Base-by-base conservation (phyloP, 2,329 filamentous ascomycete species). In the Eurotiales sp. region DNA sequence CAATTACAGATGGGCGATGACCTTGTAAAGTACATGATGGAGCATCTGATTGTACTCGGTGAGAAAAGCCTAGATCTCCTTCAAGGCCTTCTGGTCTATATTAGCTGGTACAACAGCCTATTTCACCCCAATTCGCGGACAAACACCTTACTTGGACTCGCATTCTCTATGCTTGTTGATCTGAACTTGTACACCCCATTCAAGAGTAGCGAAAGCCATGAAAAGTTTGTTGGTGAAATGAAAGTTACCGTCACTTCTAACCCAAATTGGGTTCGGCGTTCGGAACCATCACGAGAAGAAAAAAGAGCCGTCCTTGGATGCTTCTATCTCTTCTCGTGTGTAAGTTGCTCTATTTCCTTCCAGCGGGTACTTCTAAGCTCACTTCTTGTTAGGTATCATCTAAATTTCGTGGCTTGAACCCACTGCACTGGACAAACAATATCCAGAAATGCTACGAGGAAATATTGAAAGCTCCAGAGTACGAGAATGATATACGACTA, bases 301-400 rank as follows among this genome's bases (percentile, higher is more conserved):
- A 25, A 37, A 42, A 43, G 46, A 43, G 46, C 46, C 42, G 46
- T 50, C 7, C 46, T 50, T 8, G 46, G 46, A 36, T 50, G 46
- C 37, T 50, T 50, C 37, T 50, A 43, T 50, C 46, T 47, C 32
- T 47, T 47, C 34, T 47, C 45, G 39, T 25, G 45, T 39, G 45
- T 47, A 39, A 19, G 32, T 27, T 5, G 39, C 21, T 37, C 14
- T 39, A 3, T 7, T 37, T n/a, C 23, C n/a, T 19, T 6, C 12
- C 45, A 29, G 8, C 7, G 22, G 32, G 19, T 21, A 47, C 37
- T 22, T 10, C 36, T 21, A 11, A 11, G 32, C 34, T 47, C 45
- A 47, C 45, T 37, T 37, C n/a, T 47, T 47, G 4, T 29, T 39
- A 47, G 45, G 45, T 30, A 21, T 47, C 45, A 8, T 47, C 30